These are phyloP conservation scores for Telopea speciosissima DNA, from an alignment of 177 flowering plant species.

Conservation along the genomic window DNA sequence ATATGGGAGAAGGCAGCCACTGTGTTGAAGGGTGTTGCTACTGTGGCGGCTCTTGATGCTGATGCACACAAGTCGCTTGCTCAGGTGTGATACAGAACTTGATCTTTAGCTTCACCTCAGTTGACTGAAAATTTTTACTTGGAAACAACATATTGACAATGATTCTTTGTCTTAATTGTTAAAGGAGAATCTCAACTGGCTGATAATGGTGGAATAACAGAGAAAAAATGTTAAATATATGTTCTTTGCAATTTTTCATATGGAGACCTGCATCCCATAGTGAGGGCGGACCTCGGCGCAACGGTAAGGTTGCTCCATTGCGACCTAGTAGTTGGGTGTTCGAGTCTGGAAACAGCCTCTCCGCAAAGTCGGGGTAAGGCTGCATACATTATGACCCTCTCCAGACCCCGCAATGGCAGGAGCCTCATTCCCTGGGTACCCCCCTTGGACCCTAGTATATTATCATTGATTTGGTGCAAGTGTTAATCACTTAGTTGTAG, in stretches of 20 bases:
- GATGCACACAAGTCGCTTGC: slow-evolving; percentile 93
- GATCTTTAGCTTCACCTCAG: not conserved
- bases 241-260: not conserved
- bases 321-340: too few relatives aligned
- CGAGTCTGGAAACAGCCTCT: too few relatives aligned
- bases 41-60: slow-evolving; percentile 94
- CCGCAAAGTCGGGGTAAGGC: too few relatives aligned
- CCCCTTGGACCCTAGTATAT: too few relatives aligned
- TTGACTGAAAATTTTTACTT: not conserved
- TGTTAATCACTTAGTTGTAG: not conserved
- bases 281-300: too few relatives aligned
- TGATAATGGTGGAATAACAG: not conserved
- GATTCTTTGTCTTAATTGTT: not conserved
- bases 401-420: too few relatives aligned
- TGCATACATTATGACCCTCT: too few relatives aligned
- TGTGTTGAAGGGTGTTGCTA: slow-evolving; percentile 91
- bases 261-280: not conserved
- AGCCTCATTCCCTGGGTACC: too few relatives aligned
- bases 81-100: slow-evolving; percentile 44
- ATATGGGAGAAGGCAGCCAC: slow-evolving; percentile 79
- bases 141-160: not conserved
- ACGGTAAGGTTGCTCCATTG: too few relatives aligned
- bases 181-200: not conserved
- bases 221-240: not conserved
- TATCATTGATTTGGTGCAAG: not conserved